phyloP scores from a whole-genome alignment of 1,284 basidiomycete genomes.

The Puccinia novopanici region DNA sequence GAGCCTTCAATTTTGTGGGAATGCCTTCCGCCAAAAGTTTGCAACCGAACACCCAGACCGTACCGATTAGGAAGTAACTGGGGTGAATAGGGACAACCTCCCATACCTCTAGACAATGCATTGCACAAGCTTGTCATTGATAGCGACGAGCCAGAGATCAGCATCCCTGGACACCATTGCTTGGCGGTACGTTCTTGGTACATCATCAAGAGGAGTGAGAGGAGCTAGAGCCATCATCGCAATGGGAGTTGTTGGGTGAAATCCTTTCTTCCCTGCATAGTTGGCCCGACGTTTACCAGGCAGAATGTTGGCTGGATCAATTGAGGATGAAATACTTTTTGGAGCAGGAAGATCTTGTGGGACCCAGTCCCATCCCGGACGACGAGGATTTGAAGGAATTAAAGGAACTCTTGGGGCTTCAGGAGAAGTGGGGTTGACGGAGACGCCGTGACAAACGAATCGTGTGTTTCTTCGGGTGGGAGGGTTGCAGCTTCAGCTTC shows the following conservation, averaged over 20 bases:
- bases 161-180: neutral
- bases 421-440: too few species aligned
- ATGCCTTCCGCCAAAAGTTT: constrained; percentile 60
- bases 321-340: neutral
- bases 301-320: constrained; percentile 11
- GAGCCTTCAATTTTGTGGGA: constrained; percentile 59
- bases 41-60: constrained; percentile 60
- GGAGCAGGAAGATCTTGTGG: neutral
- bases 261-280: neutral
- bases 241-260: neutral
- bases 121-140: neutral
- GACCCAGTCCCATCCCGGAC: neutral
- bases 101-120: neutral
- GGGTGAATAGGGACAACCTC: neutral
- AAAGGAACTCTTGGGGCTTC: too few species aligned
- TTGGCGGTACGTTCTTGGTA: neutral
- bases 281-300: too few species aligned
- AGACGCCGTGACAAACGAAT: too few species aligned
- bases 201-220: neutral
- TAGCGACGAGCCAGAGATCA: neutral
- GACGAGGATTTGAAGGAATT: too few species aligned
- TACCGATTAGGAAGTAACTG: constrained; percentile 54
- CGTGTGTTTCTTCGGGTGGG: too few species aligned
- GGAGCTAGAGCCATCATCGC: neutral
- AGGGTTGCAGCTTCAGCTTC: too few species aligned